Base-by-base conservation (phyloP, 2,329 filamentous ascomycete genomes). In the Gaeumannomyces tritici region DNA sequence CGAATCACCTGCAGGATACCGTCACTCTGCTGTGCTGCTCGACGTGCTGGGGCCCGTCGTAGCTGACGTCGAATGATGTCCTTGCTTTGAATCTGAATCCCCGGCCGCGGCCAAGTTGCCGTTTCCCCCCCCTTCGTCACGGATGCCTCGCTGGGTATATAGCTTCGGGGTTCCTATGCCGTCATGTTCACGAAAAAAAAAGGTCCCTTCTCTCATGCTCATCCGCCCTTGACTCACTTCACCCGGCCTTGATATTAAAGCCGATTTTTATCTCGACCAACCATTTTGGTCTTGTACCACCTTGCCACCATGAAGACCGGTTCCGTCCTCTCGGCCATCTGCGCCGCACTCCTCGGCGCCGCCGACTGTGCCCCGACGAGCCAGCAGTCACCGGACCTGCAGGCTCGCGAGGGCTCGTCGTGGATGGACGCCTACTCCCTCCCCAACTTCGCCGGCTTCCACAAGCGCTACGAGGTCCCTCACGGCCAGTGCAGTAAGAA, bases 401-500 rank as follows among this genome's bases (percentile, higher is more conserved):
- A 24, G 13, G 18, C 35, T 8, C 33, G 27, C 15, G 28, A 35
- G 29, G 27, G 26, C 21, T 31, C 26, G 29, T 27, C 55, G 7
- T 56, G 59, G 59, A 29, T 60, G n/a, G 59, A 60, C n/a, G 35
- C 28, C 26, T 61, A 29, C n/a, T 33, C 59, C 15, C 27, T 27
- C 5, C 33, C 24, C 28, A 42, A 11, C n/a, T 61, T 47, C 13
- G 55, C 59, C n/a, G 59, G 59, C 42, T 51, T 13, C 47, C 29
- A 51, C 28, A 61, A 61, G 27, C 59, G 51, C 11, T 61, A 55
- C 51, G 51, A 61, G 27, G 59, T 61, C 29, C 27, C 28, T 15
- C 54, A 55, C 21, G 42, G 54, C 18, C 15, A 13, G 13, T 61
- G 59, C 59, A 29, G 59, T 61, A 35, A 21, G 59, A 13, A 27